phyloP scores from a whole-genome alignment of 2,329 filamentous ascomycete genomes.

The Harringtonia aguacate region DNA sequence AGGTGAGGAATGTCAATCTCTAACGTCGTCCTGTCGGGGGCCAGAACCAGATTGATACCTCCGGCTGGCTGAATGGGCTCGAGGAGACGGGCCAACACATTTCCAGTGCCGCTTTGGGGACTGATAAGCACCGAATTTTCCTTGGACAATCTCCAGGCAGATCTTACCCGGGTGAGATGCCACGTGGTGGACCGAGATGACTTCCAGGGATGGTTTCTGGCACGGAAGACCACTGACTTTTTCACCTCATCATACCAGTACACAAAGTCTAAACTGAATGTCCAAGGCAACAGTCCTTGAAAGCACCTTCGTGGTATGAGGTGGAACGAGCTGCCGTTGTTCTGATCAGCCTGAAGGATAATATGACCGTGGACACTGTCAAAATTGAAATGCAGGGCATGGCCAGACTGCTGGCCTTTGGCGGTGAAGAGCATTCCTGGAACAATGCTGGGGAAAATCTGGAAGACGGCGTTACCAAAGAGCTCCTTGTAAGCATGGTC shows the following conservation, averaged over 20 bases:
- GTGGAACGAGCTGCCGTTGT: conserved; percentile 10
- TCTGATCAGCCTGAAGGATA: conserved; percentile 18
- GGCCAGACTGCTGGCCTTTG: conserved; percentile 18
- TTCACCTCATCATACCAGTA: conserved; percentile 33
- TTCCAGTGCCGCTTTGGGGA: conserved; percentile 20
- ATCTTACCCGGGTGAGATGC: no score
- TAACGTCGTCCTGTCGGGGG: conserved; percentile 13
- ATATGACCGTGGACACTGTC: conserved; percentile 15
- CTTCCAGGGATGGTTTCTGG: neutral
- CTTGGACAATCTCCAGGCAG: no score
- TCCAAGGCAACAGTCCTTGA: conserved; percentile 17
- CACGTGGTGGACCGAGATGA: neutral
- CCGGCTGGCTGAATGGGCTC: conserved; percentile 22
- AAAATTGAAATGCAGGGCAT: conserved; percentile 25
- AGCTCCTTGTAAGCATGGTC: conserved; percentile 29
- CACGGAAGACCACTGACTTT: neutral
- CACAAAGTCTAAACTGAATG: no score
- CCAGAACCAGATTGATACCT: conserved; percentile 24
- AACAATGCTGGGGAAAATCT: conserved; percentile 28
- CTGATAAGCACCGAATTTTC: neutral
- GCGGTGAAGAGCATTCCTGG: conserved; percentile 30
- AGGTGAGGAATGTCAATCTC: no score
- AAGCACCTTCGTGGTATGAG: conserved; percentile 30
- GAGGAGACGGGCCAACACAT: conserved; percentile 20
- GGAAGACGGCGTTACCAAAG: conserved; percentile 30